Percentiles rank a stretch among this genome's conserved stretches.
These are phyloP conservation scores for Chamaenerion angustifolium DNA, from an alignment of 345 rosid species.

Conservation along the genomic window DNA sequence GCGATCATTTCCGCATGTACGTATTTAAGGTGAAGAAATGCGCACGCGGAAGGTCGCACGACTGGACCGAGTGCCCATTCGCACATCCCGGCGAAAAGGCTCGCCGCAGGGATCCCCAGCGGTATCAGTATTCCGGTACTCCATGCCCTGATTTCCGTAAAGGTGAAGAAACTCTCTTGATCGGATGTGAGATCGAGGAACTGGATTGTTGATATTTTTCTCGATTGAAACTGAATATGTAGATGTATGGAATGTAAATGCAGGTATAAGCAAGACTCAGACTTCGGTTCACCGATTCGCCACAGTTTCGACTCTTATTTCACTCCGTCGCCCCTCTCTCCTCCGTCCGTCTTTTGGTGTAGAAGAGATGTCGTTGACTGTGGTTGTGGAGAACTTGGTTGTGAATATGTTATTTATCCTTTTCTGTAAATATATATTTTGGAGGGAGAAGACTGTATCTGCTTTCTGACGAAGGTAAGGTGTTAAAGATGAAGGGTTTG, in stretches of 20 bases:
- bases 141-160: slow-evolving; percentile 19
- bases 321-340: slow-evolving; percentile 35
- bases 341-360: slow-evolving; percentile 30
- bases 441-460: too few relatives aligned
- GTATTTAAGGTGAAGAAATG: slow-evolving; percentile 15
- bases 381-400: too few relatives aligned
- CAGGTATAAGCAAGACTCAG: slow-evolving; percentile 10
- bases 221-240: too few relatives aligned
- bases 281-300: neutral
- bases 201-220: neutral
- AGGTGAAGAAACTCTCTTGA: slow-evolving; percentile 24
- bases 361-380: too few relatives aligned
- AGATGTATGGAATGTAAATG: neutral
- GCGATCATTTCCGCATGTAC: slow-evolving; percentile 19
- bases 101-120: slow-evolving; percentile 14
- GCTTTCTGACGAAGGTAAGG: too few relatives aligned
- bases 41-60: slow-evolving; percentile 15
- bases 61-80: slow-evolving; percentile 17
- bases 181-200: too few relatives aligned
- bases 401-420: too few relatives aligned
- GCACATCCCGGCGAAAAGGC: slow-evolving; percentile 20
- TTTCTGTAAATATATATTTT: too few relatives aligned
- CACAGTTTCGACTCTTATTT: neutral
- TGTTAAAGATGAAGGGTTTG: too few relatives aligned
- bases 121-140: slow-evolving; percentile 12